These are phyloP conservation scores for Zymoseptoria tritici DNA, from an alignment of 2,329 filamentous ascomycete species.

Conservation along the genomic window DNA sequence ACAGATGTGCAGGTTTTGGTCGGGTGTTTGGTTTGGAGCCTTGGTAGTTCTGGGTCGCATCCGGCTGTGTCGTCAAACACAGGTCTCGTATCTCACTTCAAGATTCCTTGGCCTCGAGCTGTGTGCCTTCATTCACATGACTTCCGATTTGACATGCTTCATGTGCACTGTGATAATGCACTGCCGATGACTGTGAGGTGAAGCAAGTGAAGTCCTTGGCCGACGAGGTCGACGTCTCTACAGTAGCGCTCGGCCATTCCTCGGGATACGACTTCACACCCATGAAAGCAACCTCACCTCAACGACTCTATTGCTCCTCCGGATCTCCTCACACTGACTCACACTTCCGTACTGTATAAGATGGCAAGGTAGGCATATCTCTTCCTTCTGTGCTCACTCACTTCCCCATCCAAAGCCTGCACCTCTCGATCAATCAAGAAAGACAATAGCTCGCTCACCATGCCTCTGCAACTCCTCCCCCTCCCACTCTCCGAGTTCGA, in stretches of 20 bases:
- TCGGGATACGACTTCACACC: neutral
- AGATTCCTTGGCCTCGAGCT: neutral
- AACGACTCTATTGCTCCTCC: neutral
- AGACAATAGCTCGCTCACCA: slow-evolving; percentile 1
- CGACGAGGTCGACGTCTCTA: too few species aligned
- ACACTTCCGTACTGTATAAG: neutral
- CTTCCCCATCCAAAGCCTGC: neutral
- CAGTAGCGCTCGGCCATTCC: neutral
- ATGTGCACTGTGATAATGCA: too few species aligned
- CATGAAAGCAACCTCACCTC: neutral
- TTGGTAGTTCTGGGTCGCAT: neutral
- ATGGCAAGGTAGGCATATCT: neutral
- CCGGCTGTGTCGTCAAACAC: too few species aligned
- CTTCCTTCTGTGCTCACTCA: neutral
- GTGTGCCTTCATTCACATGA: neutral
- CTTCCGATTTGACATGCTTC: neutral
- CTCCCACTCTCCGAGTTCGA: slow-evolving; percentile 20
- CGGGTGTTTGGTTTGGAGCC: neutral
- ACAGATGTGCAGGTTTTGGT: neutral
- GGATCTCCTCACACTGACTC: neutral
- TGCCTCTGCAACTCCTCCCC: slow-evolving; percentile 25
- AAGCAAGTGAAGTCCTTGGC: too few species aligned
- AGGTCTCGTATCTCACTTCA: neutral
- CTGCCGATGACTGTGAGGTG: too few species aligned
- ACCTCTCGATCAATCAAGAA: neutral